Percentiles rank a stretch among this genome's conserved stretches.
Conservation (phyloP, 192 early-diverging fungal species). For the Coemansia umbellata region DNA sequence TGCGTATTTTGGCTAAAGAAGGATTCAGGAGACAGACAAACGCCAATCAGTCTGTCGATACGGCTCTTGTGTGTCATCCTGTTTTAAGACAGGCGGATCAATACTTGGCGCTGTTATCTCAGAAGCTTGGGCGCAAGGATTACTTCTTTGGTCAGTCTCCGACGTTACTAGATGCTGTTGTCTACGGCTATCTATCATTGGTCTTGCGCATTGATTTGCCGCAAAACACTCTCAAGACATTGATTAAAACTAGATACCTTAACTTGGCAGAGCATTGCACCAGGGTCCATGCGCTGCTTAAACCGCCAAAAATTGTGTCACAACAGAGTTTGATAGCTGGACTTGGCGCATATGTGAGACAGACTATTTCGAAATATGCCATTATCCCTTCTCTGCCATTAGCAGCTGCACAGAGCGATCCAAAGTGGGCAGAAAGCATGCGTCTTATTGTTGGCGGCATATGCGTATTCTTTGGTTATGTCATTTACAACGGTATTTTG, state of each 20-base stretch:
- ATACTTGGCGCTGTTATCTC: conserved; percentile 61
- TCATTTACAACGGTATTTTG: conserved; percentile 35
- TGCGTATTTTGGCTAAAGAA: conserved; percentile 18
- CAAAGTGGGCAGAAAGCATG: conserved; percentile 14
- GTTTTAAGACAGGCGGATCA: conserved; percentile 69
- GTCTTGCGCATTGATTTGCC: conserved; percentile 72
- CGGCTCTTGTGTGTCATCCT: conserved; percentile 35
- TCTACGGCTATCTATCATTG: conserved; percentile 79
- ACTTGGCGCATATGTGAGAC: conserved; percentile 13
- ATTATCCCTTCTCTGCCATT: background rate
- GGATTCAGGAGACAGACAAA: conserved; percentile 52
- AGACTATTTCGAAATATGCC: conserved; percentile 4
- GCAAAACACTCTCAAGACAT: conserved; percentile 30
- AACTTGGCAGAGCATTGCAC: conserved; percentile 33
- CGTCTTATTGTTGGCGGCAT: conserved; percentile 17
- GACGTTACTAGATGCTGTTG: conserved; percentile 74
- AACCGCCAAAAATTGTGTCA: conserved; percentile 7
- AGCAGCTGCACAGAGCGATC: background rate
- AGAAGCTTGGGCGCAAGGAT: conserved; percentile 67
- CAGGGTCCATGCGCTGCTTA: conserved; percentile 27
- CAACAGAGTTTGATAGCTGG: conserved; percentile 18
- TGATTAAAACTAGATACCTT: conserved; percentile 14
- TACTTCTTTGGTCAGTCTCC: conserved; percentile 84
- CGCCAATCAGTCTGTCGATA: background rate
- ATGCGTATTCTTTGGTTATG: conserved; percentile 34